phyloP scores from a whole-genome alignment of 495 filamentous ascomycete species.

The Penicillium manginii region DNA sequence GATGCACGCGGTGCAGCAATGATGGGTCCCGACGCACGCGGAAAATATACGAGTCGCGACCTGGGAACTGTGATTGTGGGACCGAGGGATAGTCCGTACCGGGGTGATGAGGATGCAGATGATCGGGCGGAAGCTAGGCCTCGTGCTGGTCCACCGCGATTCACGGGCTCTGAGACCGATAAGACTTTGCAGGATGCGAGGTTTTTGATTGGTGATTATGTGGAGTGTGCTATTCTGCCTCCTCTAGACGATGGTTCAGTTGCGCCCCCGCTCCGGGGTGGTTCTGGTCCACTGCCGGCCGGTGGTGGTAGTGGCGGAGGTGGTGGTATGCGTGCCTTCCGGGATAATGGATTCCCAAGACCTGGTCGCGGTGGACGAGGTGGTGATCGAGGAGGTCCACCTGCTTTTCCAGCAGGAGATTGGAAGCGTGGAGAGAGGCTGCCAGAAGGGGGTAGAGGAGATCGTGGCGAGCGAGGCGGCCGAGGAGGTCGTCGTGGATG shows the following conservation, averaged over 20 bases:
- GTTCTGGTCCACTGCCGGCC: constrained; percentile 16
- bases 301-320: constrained; percentile 20
- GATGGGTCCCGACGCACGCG: constrained; percentile 49
- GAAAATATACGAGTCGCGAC: constrained; percentile 72
- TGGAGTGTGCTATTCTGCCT: constrained; percentile 78
- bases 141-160: constrained; percentile 30
- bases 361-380: constrained; percentile 29
- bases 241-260: constrained; percentile 77
- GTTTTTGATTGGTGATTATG: constrained; percentile 88
- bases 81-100: constrained; percentile 34
- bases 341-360: constrained; percentile 50
- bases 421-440: constrained; percentile 51
- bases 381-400: constrained; percentile 26
- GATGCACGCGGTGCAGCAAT: constrained; percentile 65
- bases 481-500: constrained; percentile 43
- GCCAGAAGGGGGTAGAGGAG: constrained; percentile 36
- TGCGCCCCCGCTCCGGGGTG: constrained; percentile 50
- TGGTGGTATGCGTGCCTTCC: constrained; percentile 51
- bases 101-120: constrained; percentile 56
- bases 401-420: constrained; percentile 32
- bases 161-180: constrained; percentile 60
- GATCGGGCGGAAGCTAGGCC: constrained; percentile 28
- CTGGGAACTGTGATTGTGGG: constrained; percentile 81
- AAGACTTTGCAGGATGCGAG: constrained; percentile 74
- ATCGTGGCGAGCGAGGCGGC: constrained; percentile 33